Evolutionary conservation across 129 eudicot genomes (phyloP).

Genomic region (Apium graveolens): DNA sequence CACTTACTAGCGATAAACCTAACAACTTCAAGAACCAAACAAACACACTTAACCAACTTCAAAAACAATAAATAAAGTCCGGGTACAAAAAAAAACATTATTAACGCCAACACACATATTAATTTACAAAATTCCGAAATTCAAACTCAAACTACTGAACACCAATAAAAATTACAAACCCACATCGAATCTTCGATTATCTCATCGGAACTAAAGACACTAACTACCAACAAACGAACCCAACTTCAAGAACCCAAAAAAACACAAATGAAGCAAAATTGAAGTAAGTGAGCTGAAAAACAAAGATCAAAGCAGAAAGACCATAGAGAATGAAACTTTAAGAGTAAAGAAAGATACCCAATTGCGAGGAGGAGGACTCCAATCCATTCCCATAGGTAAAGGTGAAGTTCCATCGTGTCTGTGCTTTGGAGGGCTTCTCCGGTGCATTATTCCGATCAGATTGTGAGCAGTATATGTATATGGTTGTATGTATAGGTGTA

Average conservation of each 20-base stretch:
- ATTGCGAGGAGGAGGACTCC: slow-evolving; percentile 89
- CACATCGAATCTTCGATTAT: too few species aligned
- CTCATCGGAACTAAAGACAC: too few species aligned
- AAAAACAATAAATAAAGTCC: too few species aligned
- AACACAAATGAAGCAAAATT: too few species aligned
- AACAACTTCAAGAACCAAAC: not conserved
- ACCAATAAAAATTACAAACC: too few species aligned
- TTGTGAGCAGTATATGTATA: not conserved
- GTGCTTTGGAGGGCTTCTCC: not conserved
- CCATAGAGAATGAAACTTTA: not conserved
- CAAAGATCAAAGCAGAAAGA: not conserved
- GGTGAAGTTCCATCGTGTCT: slow-evolving; percentile 27
- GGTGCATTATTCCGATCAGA: not conserved
- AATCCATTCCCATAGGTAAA: slow-evolving; percentile 96
- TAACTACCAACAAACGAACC: too few species aligned
- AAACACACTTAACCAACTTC: not conserved
- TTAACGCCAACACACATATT: too few species aligned
- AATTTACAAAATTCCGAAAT: too few species aligned
- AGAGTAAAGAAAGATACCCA: slow-evolving; percentile 40
- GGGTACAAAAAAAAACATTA: too few species aligned
- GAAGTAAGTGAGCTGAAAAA: not conserved
- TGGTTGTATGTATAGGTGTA: not conserved
- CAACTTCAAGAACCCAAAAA: too few species aligned
- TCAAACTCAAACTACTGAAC: too few species aligned
- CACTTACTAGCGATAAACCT: not conserved